Percentiles rank a stretch among this genome's conserved stretches.
Conservation (phyloP, 257 asterid species). For the Striga asiatica region DNA sequence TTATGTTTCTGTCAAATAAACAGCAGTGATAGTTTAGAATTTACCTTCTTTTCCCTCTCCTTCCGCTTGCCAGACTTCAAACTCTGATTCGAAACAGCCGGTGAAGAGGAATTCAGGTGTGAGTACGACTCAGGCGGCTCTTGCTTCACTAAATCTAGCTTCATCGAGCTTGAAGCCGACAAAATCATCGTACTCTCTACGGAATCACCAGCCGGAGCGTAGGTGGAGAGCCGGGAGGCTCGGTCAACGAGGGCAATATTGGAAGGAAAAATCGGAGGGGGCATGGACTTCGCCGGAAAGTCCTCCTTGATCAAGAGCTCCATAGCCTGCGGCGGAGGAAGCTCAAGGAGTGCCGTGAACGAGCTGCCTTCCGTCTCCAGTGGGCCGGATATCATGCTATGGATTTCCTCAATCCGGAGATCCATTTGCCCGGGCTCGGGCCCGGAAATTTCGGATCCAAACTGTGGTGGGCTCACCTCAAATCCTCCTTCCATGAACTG, state of each 20-base stretch:
- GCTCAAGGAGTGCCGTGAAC: conserved; percentile 75
- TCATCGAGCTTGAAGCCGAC: conserved; percentile 21
- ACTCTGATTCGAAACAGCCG: conserved; percentile 38
- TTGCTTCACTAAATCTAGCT: conserved; percentile 35
- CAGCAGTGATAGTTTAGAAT: background rate
- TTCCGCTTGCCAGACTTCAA: conserved; percentile 48
- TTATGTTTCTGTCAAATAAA: no score
- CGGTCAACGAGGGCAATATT: conserved; percentile 37
- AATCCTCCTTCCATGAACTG: no score
- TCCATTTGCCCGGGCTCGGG: conserved; percentile 31
- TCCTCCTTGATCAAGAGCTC: conserved; percentile 50
- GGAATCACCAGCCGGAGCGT: conserved; percentile 30
- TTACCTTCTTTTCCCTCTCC: conserved; percentile 62
- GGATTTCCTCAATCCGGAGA: conserved; percentile 30
- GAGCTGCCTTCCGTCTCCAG: conserved; percentile 40
- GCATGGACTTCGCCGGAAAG: conserved; percentile 20
- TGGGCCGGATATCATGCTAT: conserved; percentile 24
- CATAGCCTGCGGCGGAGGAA: conserved; percentile 75
- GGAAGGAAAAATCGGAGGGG: conserved; percentile 44
- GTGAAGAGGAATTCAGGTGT: conserved; percentile 42
- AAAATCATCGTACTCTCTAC: conserved; percentile 21
- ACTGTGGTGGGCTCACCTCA: conserved; percentile 20
- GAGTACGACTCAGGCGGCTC: conserved; percentile 53
- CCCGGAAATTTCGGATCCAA: no score
- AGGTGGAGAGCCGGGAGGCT: conserved; percentile 46